Evolutionary conservation across 176 grass and related monocot genomes (phyloP).

Genomic region (Thinopyrum elongatum): DNA sequence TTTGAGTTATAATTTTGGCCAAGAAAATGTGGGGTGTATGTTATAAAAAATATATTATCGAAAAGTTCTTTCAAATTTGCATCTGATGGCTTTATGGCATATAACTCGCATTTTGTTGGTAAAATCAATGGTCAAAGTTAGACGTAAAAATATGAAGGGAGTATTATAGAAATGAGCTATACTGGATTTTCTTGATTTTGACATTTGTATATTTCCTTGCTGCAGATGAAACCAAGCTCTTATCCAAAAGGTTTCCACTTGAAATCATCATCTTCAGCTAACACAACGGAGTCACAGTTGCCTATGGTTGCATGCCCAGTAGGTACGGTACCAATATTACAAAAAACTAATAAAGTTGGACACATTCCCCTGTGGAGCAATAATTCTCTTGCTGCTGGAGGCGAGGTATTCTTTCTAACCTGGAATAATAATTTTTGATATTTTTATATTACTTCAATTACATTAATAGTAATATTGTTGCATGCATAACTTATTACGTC

Average conservation of each 20-base stretch:
- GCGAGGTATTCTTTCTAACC: neutral
- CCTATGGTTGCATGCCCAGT: neutral
- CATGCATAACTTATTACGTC: neutral
- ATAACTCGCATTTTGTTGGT: neutral
- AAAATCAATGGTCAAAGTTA: too few relatives aligned
- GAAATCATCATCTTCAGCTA: neutral
- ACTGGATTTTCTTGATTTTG: neutral
- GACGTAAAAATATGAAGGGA: neutral
- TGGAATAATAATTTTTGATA: neutral
- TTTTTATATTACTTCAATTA: neutral
- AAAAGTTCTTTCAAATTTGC: too few relatives aligned
- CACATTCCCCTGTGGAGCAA: neutral
- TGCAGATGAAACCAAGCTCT: neutral
- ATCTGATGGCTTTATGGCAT: too few relatives aligned
- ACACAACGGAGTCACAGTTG: neutral
- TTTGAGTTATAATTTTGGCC: too few relatives aligned
- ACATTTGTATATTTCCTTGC: neutral
- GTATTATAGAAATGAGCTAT: neutral
- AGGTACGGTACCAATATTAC: slow-evolving; percentile 1
- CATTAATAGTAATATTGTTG: neutral
- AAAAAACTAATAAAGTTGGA: neutral
- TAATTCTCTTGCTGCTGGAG: neutral
- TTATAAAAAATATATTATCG: too few relatives aligned
- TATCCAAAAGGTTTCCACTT: neutral
- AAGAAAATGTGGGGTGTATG: too few relatives aligned